Evolutionary conservation across 1,284 basidiomycete species (phyloP).

Genomic region (Papiliotrema terrestris): DNA sequence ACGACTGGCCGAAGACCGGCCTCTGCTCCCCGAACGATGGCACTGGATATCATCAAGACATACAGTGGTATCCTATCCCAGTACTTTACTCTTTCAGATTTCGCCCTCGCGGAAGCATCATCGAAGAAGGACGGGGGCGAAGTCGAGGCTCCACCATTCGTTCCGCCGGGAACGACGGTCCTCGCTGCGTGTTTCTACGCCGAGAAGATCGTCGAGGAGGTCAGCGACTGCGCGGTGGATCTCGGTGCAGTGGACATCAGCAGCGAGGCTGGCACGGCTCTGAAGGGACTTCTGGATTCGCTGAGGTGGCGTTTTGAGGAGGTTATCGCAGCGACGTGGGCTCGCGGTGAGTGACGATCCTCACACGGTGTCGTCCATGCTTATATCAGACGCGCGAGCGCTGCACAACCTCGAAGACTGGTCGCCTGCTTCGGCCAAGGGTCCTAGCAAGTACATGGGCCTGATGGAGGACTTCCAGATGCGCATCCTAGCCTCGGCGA

Average conservation of each 20-base stretch:
- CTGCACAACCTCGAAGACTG: slow-evolving; percentile 87
- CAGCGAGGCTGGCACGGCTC: slow-evolving; percentile 62
- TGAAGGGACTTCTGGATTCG: slow-evolving; percentile 74
- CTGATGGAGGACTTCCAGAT: slow-evolving; percentile 80
- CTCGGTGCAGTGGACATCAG: slow-evolving; percentile 76
- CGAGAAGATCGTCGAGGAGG: slow-evolving; percentile 71
- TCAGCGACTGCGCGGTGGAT: slow-evolving; percentile 82
- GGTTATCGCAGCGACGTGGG: slow-evolving; percentile 74
- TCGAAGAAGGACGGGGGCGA: slow-evolving; percentile 13
- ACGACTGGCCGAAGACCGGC: slow-evolving; percentile 61
- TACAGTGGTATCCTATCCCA: slow-evolving; percentile 83
- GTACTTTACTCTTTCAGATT: slow-evolving; percentile 84
- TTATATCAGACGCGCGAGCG: slow-evolving; percentile 67
- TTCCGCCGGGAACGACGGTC: slow-evolving; percentile 74
- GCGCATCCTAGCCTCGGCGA: slow-evolving; percentile 71
- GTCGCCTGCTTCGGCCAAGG: slow-evolving; percentile 58
- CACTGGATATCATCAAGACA: slow-evolving; percentile 79
- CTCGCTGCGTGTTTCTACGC: slow-evolving; percentile 80
- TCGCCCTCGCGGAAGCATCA: slow-evolving; percentile 56
- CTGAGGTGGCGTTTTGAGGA: slow-evolving; percentile 86
- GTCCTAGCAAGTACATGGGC: slow-evolving; percentile 58
- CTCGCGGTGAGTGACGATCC: slow-evolving; percentile 60
- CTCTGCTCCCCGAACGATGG: slow-evolving; percentile 83
- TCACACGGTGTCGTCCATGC: not conserved
- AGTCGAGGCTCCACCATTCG: slow-evolving; percentile 56